These are phyloP conservation scores for Murraya paniculata DNA, from an alignment of 345 rosid genomes.

Conservation along the genomic window DNA sequence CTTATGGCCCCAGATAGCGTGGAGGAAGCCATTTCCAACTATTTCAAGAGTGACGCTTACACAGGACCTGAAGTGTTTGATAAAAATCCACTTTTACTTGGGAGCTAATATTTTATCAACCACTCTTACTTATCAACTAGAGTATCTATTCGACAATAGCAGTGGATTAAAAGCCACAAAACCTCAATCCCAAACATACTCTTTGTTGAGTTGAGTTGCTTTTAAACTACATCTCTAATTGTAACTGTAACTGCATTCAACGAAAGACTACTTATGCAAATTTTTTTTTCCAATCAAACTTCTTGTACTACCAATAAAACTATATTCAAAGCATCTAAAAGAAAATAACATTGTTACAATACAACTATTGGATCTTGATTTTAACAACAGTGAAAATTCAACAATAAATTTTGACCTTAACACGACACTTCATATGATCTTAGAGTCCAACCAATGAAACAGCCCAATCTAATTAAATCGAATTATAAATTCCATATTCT, in stretches of 20 bases:
- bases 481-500: background rate
- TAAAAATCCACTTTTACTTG: background rate
- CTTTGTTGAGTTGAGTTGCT: no score
- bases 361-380: background rate
- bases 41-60: background rate
- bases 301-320: background rate
- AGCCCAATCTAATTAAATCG: slow-evolving; percentile 3
- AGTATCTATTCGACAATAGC: background rate
- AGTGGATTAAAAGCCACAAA: background rate
- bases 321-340: background rate
- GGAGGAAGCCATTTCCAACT: background rate
- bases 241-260: background rate
- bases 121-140: background rate
- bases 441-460: background rate
- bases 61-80: background rate
- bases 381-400: background rate
- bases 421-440: background rate
- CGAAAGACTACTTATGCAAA: background rate
- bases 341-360: background rate
- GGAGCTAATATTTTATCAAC: background rate
- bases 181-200: background rate
- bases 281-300: background rate
- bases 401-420: background rate
- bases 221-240: background rate
- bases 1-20: background rate